These are phyloP conservation scores for Catunica adiposa DNA, from an alignment of 2,329 filamentous ascomycete genomes.

Conservation along the genomic window DNA sequence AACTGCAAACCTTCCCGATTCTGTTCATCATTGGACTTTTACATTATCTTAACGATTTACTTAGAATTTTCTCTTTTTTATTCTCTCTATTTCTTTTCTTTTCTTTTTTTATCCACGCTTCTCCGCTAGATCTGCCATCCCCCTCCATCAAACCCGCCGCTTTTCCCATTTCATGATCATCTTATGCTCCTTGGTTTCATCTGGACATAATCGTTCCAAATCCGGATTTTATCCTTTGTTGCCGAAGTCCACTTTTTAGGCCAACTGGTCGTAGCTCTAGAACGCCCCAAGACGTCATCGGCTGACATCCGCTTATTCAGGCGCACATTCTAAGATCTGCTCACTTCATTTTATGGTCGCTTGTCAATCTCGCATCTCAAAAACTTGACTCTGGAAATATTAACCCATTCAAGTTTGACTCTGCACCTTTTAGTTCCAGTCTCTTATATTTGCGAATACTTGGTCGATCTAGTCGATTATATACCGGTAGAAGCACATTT, in stretches of 20 bases:
- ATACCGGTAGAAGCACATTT: no score
- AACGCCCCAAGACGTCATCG: slow-evolving; percentile 1
- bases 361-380: no score
- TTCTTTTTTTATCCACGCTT: not conserved
- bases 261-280: not conserved
- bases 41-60: no score
- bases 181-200: not conserved
- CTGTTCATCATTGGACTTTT: no score
- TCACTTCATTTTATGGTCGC: no score
- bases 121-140: not conserved
- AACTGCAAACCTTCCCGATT: no score
- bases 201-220: not conserved
- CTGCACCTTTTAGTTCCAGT: no score
- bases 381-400: no score
- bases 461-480: no score
- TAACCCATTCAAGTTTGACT: no score
- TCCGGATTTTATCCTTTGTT: not conserved
- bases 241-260: not conserved
- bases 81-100: not conserved
- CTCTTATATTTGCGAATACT: no score
- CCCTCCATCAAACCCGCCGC: not conserved
- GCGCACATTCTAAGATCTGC: no score
- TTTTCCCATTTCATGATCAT: not conserved
- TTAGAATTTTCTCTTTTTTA: not conserved
- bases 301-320: not conserved